Base-by-base conservation (phyloP, 495 filamentous ascomycete species). In the Jackrogersella multiformis region DNA sequence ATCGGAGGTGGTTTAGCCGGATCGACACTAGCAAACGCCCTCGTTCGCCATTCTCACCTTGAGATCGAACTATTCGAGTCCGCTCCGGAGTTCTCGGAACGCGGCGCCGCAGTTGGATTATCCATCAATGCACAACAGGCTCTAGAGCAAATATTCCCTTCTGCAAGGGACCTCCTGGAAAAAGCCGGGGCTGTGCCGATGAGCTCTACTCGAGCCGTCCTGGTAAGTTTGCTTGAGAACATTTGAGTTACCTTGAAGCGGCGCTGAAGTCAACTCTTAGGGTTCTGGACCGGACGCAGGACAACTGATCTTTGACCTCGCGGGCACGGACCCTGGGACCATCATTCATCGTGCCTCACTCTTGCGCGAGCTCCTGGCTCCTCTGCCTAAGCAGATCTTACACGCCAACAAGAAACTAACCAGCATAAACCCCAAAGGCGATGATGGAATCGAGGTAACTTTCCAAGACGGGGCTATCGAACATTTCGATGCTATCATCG, bases 1-100 rank as follows among this genome's bases (percentile, higher is more conserved):
- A 38, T 70, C 28, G 70, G 70, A 41, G 70, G 73, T 13, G 73
- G 73, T n/a, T 35, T 73, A n/a, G 70, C 73, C 7, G 68, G 73
- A 1, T 66, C 66, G 15, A 66, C 70, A 10, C 21, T 71, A 12
- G 53, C 56, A 10, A 71, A 71, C 35, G 70, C 66, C 8, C 51
- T 73, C 7, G 20, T 71, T 6, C 18, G 59, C n/a, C 45, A 68
- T 41, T 8, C 64, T 9, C 61, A 66, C 34, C 28, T 73, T 12
- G 61, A 75, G 2, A 32, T 69, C 16, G 5, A 73, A 5, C 45
- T 75, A 24, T 75, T 53, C 36, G 73, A 75, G 36, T 61, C 73
- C 16, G 58, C 62, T 13, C 46, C 62, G 0, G 53, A 56, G 16
- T 74, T 74, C 56, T 72, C 70, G 13, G 70, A 74, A 34, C 62